Percentiles rank a stretch among this genome's conserved stretches.
Conservation (phyloP, 2,329 filamentous ascomycete species). For the Chalara sp. region DNA sequence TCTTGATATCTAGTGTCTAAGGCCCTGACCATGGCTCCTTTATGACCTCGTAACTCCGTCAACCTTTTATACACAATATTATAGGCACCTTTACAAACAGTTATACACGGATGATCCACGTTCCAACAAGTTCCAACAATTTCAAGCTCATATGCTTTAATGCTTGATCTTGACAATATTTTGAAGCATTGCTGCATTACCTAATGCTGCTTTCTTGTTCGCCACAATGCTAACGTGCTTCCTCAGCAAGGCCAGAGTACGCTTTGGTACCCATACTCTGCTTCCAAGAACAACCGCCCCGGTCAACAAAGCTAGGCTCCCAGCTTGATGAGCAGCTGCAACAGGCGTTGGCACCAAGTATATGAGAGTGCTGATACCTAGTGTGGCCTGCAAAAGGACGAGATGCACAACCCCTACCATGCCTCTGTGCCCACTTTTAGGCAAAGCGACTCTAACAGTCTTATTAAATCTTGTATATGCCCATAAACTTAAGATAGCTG, state of each 20-base stretch:
- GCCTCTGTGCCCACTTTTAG: constrained; percentile 57
- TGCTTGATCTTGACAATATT: too few species aligned
- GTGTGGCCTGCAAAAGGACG: constrained; percentile 70
- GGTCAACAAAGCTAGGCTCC: constrained; percentile 76
- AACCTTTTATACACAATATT: too few species aligned
- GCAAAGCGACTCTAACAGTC: constrained; percentile 49
- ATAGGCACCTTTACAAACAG: too few species aligned
- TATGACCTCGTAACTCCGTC: too few species aligned
- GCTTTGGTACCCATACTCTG: constrained; percentile 65
- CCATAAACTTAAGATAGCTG: constrained; percentile 70
- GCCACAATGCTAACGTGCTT: constrained; percentile 7
- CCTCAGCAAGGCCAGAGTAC: constrained; percentile 54
- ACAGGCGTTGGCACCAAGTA: constrained; percentile 89
- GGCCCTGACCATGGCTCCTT: too few species aligned
- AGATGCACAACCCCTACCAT: constrained; percentile 77
- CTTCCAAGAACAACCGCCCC: constrained; percentile 75
- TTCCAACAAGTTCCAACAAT: too few species aligned
- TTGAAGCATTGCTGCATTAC: constrained; percentile 1
- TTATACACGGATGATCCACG: too few species aligned
- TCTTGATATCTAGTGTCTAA: too few species aligned
- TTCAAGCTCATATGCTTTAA: too few species aligned
- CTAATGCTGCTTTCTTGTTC: neutral
- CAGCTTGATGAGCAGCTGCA: constrained; percentile 88
- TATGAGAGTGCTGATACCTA: constrained; percentile 86
- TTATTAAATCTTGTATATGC: constrained; percentile 68